Base-by-base conservation (phyloP, 305 asterid genomes). In the Caryopteris hybrid region DNA sequence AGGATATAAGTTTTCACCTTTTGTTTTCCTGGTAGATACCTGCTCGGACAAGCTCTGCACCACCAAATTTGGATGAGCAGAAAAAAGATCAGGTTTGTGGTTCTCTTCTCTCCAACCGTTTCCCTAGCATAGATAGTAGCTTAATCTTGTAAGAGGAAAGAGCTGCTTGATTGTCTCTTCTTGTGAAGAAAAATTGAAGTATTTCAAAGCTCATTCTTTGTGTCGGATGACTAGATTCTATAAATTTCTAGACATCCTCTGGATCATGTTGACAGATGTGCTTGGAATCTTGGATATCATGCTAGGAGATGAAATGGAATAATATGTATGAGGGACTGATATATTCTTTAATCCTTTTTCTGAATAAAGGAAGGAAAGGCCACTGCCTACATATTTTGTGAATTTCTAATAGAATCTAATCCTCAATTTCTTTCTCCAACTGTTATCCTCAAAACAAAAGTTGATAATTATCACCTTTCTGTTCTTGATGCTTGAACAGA, bases 21-120 rank as follows among this genome's bases (percentile, higher is more conserved):
- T 33, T 64, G 33, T 16, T 46, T 11, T 74, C 14, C 77, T 47
- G 66, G 45, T 70, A 89, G 96, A 66, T 87, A 39, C 97, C 96
- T 52, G 86, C 95, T 23, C 82, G 96, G 70, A 91, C 97, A 73
- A 91, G 86, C 85, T 91, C 97, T 48, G 97, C 97, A 61, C 97
- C 97, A 47, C 97, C 97, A n/a, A 88, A 81, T 78, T 70, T 91
- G 86, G 96, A 84, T 72, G 97, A 88, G 82, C 97, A 91, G 79
- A 88, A 83, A 71, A 84, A 80, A 54, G 88, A 75, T 43, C 91
- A 86, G 97, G 96, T 87, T 66, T 64, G 89, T 68, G 59, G 33
- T 63, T 67, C 48, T 69, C 48, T 60, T n/a, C n/a, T 51, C 20
- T 45, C 69, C 66, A 45, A 53, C 45, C 56, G 59, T 67, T 45